Conservation (phyloP, 257 asterid genomes). For the Solanum pennellii region DNA sequence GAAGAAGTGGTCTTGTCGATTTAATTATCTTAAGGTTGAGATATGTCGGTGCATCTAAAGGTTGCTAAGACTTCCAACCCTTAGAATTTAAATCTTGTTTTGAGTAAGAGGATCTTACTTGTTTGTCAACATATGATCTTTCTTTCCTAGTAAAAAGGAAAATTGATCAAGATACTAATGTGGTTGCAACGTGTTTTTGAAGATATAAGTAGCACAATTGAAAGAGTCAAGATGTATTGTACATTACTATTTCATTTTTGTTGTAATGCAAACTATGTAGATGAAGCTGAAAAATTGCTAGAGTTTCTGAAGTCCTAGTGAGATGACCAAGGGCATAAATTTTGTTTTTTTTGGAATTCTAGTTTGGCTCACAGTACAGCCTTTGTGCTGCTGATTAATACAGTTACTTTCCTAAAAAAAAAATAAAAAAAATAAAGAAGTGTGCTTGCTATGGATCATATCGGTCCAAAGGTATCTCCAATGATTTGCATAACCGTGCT, state of each 20-base stretch:
- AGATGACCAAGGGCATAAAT: background rate
- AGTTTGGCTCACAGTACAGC: background rate
- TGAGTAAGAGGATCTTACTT: background rate
- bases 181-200: background rate
- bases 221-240: background rate
- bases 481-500: background rate
- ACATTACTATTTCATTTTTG: background rate
- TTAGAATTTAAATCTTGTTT: background rate
- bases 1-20: background rate
- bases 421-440: background rate
- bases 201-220: background rate
- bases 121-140: background rate
- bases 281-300: background rate
- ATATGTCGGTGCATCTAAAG: background rate
- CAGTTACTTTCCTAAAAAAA: background rate
- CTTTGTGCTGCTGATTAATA: background rate
- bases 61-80: background rate
- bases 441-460: background rate
- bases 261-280: background rate
- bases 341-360: background rate
- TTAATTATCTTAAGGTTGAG: background rate
- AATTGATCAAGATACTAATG: background rate
- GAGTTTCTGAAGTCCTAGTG: background rate
- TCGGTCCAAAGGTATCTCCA: background rate
- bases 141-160: background rate